Evolutionary conservation across 106 monocot genomes (phyloP).

Genomic region (Acorus gramineus): DNA sequence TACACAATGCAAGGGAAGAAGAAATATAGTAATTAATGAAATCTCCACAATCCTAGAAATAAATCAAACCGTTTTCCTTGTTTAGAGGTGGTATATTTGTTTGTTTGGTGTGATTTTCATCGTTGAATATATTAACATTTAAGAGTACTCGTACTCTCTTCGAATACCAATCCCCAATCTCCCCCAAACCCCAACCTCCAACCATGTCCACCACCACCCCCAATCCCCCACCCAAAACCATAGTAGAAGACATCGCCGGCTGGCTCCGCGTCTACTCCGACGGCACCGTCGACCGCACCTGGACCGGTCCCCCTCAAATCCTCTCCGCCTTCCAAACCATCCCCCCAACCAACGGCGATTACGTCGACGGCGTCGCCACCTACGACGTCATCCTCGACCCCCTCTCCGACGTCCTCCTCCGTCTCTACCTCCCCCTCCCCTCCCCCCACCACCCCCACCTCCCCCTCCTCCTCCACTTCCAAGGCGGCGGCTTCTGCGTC

Average conservation of each 20-base stretch:
- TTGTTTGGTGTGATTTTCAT: too few species aligned
- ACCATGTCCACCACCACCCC: too few species aligned
- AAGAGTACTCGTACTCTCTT: too few species aligned
- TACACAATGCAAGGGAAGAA: too few species aligned
- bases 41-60: too few species aligned
- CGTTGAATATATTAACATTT: too few species aligned
- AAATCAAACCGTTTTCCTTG: too few species aligned
- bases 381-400: conserved; percentile 29
- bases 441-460: background rate
- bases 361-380: conserved; percentile 39
- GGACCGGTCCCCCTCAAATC: conserved; percentile 65
- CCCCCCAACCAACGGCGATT: conserved; percentile 14
- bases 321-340: conserved; percentile 44
- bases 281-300: conserved; percentile 82
- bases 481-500: conserved; percentile 94
- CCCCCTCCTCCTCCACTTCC: conserved; percentile 69
- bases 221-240: too few species aligned
- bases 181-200: too few species aligned
- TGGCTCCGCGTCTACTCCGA: conserved; percentile 70
- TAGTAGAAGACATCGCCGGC: conserved; percentile 77
- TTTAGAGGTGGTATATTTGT: too few species aligned
- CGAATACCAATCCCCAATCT: too few species aligned
- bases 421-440: conserved; percentile 45
- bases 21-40: too few species aligned
- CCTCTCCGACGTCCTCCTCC: conserved; percentile 32